Evolutionary conservation across 169 alveolate genomes (phyloP), one percentile per base, ranked within the genome.

Genomic region (Babesia bigemina): DNA sequence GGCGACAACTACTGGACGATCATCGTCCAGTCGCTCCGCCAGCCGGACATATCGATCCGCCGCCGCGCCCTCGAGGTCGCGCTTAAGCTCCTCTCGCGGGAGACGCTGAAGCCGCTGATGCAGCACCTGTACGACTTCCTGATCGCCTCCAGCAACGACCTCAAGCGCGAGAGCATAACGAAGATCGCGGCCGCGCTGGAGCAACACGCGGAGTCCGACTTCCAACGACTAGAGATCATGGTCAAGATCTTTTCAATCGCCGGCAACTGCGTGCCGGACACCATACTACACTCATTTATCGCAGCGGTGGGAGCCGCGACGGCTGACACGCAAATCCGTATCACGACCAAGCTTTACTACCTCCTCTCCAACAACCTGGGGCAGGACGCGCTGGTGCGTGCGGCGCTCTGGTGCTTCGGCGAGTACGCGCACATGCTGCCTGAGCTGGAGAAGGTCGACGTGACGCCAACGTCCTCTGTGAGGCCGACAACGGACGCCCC

Each of bases 31-130:
- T 96, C 98, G 63, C 77, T 96, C 49, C 94, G 96, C 79, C 99
- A 98, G 75, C 95, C 95, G 56, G 99, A 98, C 91, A 85, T 95
- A 44, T 95, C 98, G 14, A 96, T 98, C 50, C 94, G 98, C 77
- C 92, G 95, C 84, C 92, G 97, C 55, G 99, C 99, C 19, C 87
- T 98, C 29, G 99, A 98, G 63, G 97, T 98, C 29, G 75, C 98
- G 19, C 95, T 94, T 79, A 87, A 96, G 33, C 93, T 98, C 75
- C 94, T 97, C 33, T 95, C 96, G 63, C 92, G 94, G 81, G 91
- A 88, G 45, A 96, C 97, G 69, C 92, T 97, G 39, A 95, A 93
- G 73, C 90, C 91, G 29, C 92, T 97, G 82, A 94, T 95, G 44
- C 94, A 96, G 67, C 98, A 97, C 67, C 75, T 96, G 47, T 87